Percentiles rank a stretch among this genome's conserved stretches.
Evolutionary conservation across 2,329 filamentous ascomycete genomes (phyloP).

Genomic region (Phialocephala subalpina): DNA sequence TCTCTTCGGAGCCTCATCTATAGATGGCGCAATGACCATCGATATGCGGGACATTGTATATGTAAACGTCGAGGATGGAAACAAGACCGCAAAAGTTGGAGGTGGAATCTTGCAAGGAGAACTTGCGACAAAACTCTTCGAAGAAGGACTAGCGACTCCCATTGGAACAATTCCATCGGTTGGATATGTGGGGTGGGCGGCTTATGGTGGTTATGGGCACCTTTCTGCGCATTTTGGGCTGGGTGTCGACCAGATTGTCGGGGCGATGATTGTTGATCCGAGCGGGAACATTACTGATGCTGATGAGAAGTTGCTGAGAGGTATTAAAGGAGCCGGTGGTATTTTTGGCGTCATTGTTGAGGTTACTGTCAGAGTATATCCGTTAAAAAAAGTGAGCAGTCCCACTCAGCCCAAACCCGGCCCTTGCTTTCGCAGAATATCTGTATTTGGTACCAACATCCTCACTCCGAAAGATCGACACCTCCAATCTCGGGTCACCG

Average conservation of each 20-base stretch:
- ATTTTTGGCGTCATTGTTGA: conserved; percentile 51
- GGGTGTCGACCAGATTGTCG: conserved; percentile 48
- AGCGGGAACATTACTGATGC: conserved; percentile 48
- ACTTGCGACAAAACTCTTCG: conserved; percentile 39
- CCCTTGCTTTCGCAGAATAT: too few relatives aligned
- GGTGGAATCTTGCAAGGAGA: conserved; percentile 47
- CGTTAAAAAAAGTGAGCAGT: conserved; percentile 41
- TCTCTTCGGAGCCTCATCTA: conserved; percentile 44
- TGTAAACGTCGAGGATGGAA: conserved; percentile 40
- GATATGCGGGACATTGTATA: conserved; percentile 48
- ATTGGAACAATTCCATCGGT: conserved; percentile 41
- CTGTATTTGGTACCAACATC: background rate
- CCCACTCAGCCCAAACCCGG: too few relatives aligned
- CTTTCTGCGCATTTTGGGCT: conserved; percentile 45
- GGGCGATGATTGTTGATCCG: conserved; percentile 49
- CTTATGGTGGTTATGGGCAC: conserved; percentile 47
- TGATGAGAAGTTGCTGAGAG: conserved; percentile 47
- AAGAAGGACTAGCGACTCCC: conserved; percentile 43
- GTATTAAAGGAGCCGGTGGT: conserved; percentile 50
- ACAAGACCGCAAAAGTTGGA: conserved; percentile 45
- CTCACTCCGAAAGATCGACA: background rate
- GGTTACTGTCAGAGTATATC: conserved; percentile 50
- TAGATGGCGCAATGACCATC: conserved; percentile 45
- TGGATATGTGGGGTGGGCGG: conserved; percentile 47
- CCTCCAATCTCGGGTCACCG: too few relatives aligned